These are phyloP conservation scores for Solanum infundibuliforme DNA, from an alignment of 257 asterid genomes.

Conservation along the genomic window DNA sequence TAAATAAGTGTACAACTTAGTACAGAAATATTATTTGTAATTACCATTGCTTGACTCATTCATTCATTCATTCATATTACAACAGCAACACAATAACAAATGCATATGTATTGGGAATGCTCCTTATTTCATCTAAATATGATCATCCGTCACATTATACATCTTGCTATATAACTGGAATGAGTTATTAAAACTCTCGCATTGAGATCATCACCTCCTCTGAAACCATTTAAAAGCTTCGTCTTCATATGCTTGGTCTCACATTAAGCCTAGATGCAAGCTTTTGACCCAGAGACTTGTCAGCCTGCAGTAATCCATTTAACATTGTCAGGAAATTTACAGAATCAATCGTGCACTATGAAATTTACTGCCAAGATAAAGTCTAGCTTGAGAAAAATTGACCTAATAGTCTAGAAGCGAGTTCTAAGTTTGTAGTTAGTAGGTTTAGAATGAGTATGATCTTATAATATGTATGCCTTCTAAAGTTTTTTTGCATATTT, in stretches of 20 bases:
- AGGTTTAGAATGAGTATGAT: not conserved
- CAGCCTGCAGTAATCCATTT: slow-evolving; percentile 11
- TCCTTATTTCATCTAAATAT: not conserved
- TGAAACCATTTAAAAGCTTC: not conserved
- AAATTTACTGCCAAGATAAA: not conserved
- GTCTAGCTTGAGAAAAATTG: not conserved
- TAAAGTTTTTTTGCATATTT: not conserved
- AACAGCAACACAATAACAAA: not conserved
- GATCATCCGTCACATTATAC: not conserved
- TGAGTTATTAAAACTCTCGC: not conserved
- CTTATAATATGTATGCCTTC: not conserved
- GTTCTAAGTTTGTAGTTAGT: not conserved
- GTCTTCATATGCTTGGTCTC: slow-evolving; percentile 18
- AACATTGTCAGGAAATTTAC: not conserved
- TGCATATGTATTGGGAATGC: not conserved
- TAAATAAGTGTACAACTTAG: not conserved
- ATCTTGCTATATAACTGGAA: not conserved
- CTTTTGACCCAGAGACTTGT: slow-evolving; percentile 23
- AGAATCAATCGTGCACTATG: not conserved
- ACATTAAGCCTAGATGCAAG: slow-evolving; percentile 23
- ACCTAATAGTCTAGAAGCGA: not conserved
- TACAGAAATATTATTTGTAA: not conserved
- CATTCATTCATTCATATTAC: not conserved
- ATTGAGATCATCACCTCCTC: not conserved
- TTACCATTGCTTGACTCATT: not conserved